Conservation (phyloP, 768 basidiomycete genomes). For the Termitomyces heimii region DNA sequence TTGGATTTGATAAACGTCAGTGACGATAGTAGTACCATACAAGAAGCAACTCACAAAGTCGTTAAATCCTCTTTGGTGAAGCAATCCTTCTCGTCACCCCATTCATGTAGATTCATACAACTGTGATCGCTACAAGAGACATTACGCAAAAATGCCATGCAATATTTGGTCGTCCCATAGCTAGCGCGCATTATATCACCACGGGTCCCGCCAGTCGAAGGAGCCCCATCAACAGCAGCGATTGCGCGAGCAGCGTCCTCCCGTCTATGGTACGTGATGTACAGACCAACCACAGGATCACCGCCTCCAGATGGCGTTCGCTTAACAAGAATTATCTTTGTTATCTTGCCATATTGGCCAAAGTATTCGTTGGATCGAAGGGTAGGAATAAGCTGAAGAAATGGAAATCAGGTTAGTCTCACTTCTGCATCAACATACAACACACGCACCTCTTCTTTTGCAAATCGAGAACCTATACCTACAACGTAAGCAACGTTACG, state of each 20-base stretch:
- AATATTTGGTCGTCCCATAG: slow-evolving; percentile 96
- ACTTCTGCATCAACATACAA: slow-evolving; percentile 3
- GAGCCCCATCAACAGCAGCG: slow-evolving; percentile 84
- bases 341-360: slow-evolving; percentile 97
- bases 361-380: slow-evolving; percentile 95
- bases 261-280: slow-evolving; percentile 91
- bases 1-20: slow-evolving; percentile 20
- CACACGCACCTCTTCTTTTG: slow-evolving; percentile 86
- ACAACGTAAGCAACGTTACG: slow-evolving; percentile 95
- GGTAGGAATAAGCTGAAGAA: slow-evolving; percentile 36
- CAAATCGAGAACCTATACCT: slow-evolving; percentile 89
- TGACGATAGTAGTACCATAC: slow-evolving; percentile 6
- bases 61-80: slow-evolving; percentile 96
- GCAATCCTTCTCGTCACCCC: slow-evolving; percentile 97
- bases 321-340: slow-evolving; percentile 90
- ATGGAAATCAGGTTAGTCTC: neutral
- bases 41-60: slow-evolving; percentile 56
- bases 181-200: slow-evolving; percentile 84
- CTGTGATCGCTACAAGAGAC: slow-evolving; percentile 78
- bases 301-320: slow-evolving; percentile 71
- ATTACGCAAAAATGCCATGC: slow-evolving; percentile 90
- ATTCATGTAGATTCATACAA: slow-evolving; percentile 95
- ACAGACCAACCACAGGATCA: slow-evolving; percentile 81
- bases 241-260: slow-evolving; percentile 96
- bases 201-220: slow-evolving; percentile 84